These are phyloP conservation scores for Venturia oleaginea DNA, from an alignment of 2,329 filamentous ascomycete genomes.

Conservation along the genomic window DNA sequence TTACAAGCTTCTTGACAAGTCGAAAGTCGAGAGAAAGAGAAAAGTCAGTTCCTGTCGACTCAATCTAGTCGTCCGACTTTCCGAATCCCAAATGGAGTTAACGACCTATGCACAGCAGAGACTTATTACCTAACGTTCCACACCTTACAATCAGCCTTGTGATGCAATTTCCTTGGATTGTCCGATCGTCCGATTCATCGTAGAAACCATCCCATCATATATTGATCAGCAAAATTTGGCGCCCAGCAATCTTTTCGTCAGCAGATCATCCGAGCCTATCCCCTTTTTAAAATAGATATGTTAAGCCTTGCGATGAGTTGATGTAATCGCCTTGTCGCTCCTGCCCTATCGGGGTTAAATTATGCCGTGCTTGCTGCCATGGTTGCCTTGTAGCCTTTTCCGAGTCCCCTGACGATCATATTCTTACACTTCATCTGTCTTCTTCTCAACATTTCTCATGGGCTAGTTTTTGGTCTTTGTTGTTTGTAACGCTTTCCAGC, in stretches of 20 bases:
- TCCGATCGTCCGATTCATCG: no score
- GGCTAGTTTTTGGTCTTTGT: no score
- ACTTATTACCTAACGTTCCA: background rate
- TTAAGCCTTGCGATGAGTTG: background rate
- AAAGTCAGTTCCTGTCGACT: no score
- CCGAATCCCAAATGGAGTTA: background rate
- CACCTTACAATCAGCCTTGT: constrained; percentile 1
- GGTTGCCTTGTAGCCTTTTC: background rate
- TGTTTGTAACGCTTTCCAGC: background rate
- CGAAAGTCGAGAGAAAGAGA: no score
- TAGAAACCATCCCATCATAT: no score
- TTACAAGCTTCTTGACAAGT: no score
- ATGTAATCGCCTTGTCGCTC: background rate
- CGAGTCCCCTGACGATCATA: background rate
- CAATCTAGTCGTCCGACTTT: no score
- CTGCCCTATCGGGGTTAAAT: background rate
- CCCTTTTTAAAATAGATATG: background rate
- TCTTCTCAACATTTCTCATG: background rate
- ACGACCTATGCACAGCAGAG: background rate
- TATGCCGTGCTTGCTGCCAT: background rate
- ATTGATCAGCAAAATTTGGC: no score
- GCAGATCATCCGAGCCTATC: no score
- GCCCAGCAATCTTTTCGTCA: no score
- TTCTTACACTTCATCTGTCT: background rate
- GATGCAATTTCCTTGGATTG: background rate